phyloP scores from a whole-genome alignment of 2,329 filamentous ascomycete genomes.

The Allantophomopsis cytisporea region DNA sequence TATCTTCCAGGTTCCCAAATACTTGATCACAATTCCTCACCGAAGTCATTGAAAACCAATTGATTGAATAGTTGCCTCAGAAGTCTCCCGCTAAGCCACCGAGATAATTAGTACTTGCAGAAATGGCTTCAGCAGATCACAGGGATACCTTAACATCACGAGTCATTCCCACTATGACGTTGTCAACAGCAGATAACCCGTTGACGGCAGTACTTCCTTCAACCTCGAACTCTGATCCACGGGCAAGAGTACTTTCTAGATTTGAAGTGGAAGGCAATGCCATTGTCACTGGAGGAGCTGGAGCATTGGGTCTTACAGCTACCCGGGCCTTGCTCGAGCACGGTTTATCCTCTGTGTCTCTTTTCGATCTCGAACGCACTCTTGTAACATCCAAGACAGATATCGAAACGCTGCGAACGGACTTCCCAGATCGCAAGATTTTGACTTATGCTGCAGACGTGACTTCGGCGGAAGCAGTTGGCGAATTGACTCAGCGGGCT shows the following conservation, averaged over 20 bases:
- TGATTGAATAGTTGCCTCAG: no score
- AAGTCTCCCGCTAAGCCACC: no score
- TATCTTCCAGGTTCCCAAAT: no score
- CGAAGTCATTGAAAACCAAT: no score
- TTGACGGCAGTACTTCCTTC: slow-evolving; percentile 23
- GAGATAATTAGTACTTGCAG: no score
- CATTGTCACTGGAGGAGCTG: slow-evolving; percentile 51
- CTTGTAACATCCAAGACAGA: slow-evolving; percentile 27
- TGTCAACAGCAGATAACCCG: slow-evolving; percentile 15
- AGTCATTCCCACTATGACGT: slow-evolving; percentile 30
- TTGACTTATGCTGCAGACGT: slow-evolving; percentile 41
- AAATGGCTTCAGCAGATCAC: neutral
- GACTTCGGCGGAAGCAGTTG: slow-evolving; percentile 34
- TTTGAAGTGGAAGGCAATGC: slow-evolving; percentile 38
- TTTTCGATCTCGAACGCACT: slow-evolving; percentile 34
- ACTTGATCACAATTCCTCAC: no score
- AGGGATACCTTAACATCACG: slow-evolving; percentile 16
- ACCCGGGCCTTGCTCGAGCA: slow-evolving; percentile 55
- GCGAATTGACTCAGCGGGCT: slow-evolving; percentile 24
- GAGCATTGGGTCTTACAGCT: slow-evolving; percentile 44
- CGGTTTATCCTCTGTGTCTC: slow-evolving; percentile 40
- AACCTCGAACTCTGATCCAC: slow-evolving; percentile 24
- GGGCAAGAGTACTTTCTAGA: slow-evolving; percentile 23
- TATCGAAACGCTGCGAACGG: slow-evolving; percentile 29
- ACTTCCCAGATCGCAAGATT: slow-evolving; percentile 41